Evolutionary conservation across 1,284 basidiomycete species (phyloP), one percentile per base, ranked within the genome.

Genomic region (Tremellales sp.): DNA sequence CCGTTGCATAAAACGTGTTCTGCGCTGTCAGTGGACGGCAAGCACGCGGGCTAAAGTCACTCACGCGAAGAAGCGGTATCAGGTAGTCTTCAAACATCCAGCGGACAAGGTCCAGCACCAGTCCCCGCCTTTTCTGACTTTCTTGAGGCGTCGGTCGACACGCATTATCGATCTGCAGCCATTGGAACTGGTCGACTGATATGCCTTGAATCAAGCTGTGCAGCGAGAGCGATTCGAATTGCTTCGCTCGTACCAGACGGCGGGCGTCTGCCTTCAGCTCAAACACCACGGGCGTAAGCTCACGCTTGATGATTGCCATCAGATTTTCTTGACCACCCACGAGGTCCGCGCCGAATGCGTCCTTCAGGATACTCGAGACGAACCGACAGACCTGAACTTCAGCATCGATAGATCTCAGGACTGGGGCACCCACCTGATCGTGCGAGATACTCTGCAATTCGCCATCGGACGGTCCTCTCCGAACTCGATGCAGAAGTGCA

Each of bases 1-100:
- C 91, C 0, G 96, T 98, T 36, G 89, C 80, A 68, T 97, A 97
- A 74, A 97, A 99, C 0, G 86, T 86, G 0, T 89, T 90, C 88
- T 96, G 53, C 29, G n/a, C 40, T 2, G 46, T 53, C 37, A 53
- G 53, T 11, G 25, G 40, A 15, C 21, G 12, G n/a, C 31, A 13
- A 21, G 19, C 21, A 10, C 11, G 2, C 13, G 5, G 12, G 21
- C 4, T 19, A 3, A 25, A 17, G 7, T 8, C 29, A 51, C 77
- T 54, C 54, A 89, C 92, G 75, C 83, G 84, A 12, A 98, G 71
- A 3, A 98, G 75, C 0, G 86, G 83, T 2, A 89, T 75, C 5
- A 98, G 66, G 63, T 93, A 87, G 0, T 82, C 84, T 61, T 93
- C 88, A 55, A 97, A 90, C 53, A 93, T 84, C 93, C 93, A 99